A percentile compares a stretch with the other conserved stretches of the same genome.
These are phyloP conservation scores for Candida buenavistaensis DNA, from an alignment of 1,139 yeast species.

Conservation along the genomic window DNA sequence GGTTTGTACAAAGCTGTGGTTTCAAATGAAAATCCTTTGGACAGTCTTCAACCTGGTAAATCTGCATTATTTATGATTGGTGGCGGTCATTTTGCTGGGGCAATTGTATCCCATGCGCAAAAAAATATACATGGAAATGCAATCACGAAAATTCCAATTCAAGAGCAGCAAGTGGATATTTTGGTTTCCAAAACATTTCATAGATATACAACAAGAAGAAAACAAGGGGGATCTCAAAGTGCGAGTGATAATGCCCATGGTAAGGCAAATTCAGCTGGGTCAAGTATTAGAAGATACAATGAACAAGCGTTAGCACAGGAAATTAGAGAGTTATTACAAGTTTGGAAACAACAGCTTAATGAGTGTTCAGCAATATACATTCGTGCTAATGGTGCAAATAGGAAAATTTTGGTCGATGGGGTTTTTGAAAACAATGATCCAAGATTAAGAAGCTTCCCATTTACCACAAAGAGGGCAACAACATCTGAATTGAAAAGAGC, in stretches of 20 bases:
- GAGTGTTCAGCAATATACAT: slow-evolving; percentile 72
- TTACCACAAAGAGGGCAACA: slow-evolving; percentile 89
- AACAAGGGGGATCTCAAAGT: slow-evolving; percentile 97
- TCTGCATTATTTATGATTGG: slow-evolving; percentile 92
- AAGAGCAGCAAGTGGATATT: slow-evolving; percentile 64
- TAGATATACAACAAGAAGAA: slow-evolving; percentile 92
- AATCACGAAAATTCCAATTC: slow-evolving; percentile 39
- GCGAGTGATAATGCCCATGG: slow-evolving; percentile 92
- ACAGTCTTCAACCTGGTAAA: slow-evolving; percentile 29
- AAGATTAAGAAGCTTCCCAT: slow-evolving; percentile 72
- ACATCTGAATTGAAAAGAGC: slow-evolving; percentile 77
- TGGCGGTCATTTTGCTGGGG: slow-evolving; percentile 98
- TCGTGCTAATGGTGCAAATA: slow-evolving; percentile 80
- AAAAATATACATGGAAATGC: slow-evolving; percentile 55
- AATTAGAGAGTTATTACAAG: slow-evolving; percentile 60
- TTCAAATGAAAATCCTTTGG: slow-evolving; percentile 41
- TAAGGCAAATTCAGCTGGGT: slow-evolving; percentile 96
- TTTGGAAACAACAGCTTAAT: slow-evolving; percentile 63
- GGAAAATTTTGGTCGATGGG: slow-evolving; percentile 63
- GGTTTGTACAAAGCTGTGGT: slow-evolving; percentile 75
- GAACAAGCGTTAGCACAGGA: slow-evolving; percentile 83
- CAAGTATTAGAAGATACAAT: slow-evolving; percentile 82
- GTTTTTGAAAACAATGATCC: slow-evolving; percentile 48
- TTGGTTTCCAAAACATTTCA: slow-evolving; percentile 85
- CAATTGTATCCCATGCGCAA: slow-evolving; percentile 75